phyloP scores from a whole-genome alignment of 208 protist species.

The Entamoeba dispar region DNA sequence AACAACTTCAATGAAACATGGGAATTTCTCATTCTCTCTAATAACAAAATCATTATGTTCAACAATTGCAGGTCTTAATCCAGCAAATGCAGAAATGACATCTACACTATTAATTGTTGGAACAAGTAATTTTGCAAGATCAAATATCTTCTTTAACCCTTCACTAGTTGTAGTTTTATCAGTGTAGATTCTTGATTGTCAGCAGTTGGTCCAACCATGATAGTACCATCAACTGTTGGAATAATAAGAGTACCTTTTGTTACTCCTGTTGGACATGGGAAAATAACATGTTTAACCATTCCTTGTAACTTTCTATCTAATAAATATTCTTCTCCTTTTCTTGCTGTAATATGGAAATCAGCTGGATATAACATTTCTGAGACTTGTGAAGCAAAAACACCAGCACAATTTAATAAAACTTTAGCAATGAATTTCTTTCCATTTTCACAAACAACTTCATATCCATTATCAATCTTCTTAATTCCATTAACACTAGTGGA shows the following conservation, averaged over 20 bases:
- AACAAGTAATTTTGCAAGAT: not conserved
- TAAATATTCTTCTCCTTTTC: slow-evolving; percentile 16
- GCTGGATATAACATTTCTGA: not conserved
- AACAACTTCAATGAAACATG: not conserved
- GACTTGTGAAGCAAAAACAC: slow-evolving; percentile 10
- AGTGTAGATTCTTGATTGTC: not conserved
- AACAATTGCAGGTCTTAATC: not conserved
- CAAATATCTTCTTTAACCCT: not conserved
- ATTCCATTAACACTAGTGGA: not conserved
- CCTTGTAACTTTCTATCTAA: slow-evolving; percentile 6
- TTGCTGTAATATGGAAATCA: slow-evolving; percentile 1
- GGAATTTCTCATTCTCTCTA: not conserved
- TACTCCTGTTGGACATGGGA: not conserved
- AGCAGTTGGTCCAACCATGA: slow-evolving; percentile 14
- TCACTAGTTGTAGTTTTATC: not conserved
- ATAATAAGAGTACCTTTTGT: slow-evolving; percentile 20
- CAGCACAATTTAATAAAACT: slow-evolving; percentile 9
- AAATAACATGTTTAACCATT: slow-evolving; percentile 8
- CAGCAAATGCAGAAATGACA: slow-evolving; percentile 10
- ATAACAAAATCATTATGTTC: slow-evolving; percentile 10
- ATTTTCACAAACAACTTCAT: not conserved
- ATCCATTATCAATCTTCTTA: not conserved
- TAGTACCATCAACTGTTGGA: slow-evolving; percentile 21
- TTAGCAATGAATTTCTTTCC: not conserved
- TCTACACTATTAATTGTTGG: not conserved